Conservation (phyloP, 1,284 basidiomycete species). For the Ganoderma lucidum region DNA sequence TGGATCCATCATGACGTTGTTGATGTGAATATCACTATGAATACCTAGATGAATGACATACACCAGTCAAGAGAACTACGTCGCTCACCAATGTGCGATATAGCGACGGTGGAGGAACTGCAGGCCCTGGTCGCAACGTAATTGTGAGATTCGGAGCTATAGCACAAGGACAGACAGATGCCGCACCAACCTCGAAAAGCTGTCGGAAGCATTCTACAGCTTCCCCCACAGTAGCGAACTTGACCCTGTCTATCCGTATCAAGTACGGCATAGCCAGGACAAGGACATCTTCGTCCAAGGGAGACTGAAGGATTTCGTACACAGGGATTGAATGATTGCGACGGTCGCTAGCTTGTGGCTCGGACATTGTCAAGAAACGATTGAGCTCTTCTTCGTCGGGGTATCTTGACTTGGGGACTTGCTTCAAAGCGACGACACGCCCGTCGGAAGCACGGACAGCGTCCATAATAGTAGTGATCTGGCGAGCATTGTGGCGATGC, state of each 20-base stretch:
- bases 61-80: too few relatives aligned
- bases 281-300: slow-evolving; percentile 19
- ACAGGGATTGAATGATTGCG: slow-evolving; percentile 41
- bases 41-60: not conserved
- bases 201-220: slow-evolving; percentile 40
- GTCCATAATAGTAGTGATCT: slow-evolving; percentile 17
- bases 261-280: slow-evolving; percentile 41
- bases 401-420: slow-evolving; percentile 29
- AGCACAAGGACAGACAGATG: not conserved
- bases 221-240: slow-evolving; percentile 39
- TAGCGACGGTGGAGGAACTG: not conserved
- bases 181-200: slow-evolving; percentile 37
- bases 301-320: slow-evolving; percentile 35
- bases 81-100: not conserved
- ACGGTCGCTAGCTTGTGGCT: slow-evolving; percentile 28
- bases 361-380: slow-evolving; percentile 7
- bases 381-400: not conserved
- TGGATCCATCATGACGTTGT: slow-evolving; percentile 44
- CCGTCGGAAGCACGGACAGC: slow-evolving; percentile 22
- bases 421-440: slow-evolving; percentile 15
- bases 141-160: too few relatives aligned
- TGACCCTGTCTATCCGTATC: slow-evolving; percentile 29
- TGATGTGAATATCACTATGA: slow-evolving; percentile 45
- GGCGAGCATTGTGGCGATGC: not conserved
- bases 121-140: not conserved